Base-by-base conservation (phyloP, 108 stramenopile species). In the Schizochytrium sp. region DNA sequence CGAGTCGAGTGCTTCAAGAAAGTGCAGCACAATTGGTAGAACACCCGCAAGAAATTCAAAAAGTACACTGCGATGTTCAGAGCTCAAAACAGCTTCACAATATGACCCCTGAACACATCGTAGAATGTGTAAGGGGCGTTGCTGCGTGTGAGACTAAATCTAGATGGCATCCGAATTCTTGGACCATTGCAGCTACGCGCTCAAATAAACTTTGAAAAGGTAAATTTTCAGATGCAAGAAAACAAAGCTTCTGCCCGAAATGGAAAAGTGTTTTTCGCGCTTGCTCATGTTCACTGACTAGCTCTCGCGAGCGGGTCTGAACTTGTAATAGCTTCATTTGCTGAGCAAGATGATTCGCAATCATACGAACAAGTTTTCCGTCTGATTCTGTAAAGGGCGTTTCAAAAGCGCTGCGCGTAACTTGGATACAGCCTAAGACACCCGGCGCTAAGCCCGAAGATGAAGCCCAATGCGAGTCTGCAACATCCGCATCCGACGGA, bases 331-430 rank as follows among this genome's bases (percentile, higher is more conserved):
- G 64, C 2, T 69, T 44, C 42, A 69, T 69, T 3, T 69, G 64
- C 42, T 44, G 64, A 38, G 64, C 64, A 0, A 69, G 7, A 69
- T 69, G 64, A 0, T 44, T 38, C 28, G 64, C 64, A 15, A 69
- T 69, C 12, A 69, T 69, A 44, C 64, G 64, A 13, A 69, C 64
- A 2, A 69, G 64, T 44, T 69, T 69, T 38, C 64, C 64, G 64
- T 69, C 64, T 44, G 44, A 44, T 44, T 69, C 64, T 12, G 19
- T 5, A 38, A 69, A 69, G 64, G 19, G 10, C 7, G 64, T 7
- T 8, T 44, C 64, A 8, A 5, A 10, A 3, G 64, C 64, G 44
- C 40, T 44, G 10, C 64, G 40, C 44, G 64, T 44, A 2, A 69
- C 64, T 44, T 69, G 64, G 28, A 69, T 69, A 44, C 64, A 69